A percentile compares a stretch with the other conserved stretches of the same genome.
Conservation (phyloP, 345 rosid species). For the Syzygium oleosum region DNA sequence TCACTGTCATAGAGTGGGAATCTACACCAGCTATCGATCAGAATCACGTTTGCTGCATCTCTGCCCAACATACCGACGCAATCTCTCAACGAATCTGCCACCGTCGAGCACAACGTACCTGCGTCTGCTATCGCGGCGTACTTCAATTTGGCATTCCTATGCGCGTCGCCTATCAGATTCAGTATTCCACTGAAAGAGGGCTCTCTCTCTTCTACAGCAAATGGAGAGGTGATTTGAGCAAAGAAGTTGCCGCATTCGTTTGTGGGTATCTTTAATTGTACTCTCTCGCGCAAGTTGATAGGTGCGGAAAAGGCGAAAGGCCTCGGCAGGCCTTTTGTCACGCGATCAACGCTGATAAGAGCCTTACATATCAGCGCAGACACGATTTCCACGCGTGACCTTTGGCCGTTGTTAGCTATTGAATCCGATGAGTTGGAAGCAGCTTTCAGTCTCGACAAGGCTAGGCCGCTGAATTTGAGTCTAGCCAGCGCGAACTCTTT, state of each 20-base stretch:
- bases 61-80: neutral
- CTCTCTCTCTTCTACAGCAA: neutral
- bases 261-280: neutral
- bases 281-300: neutral
- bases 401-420: neutral
- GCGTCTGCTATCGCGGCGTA: neutral
- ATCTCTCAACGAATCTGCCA: neutral
- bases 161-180: neutral
- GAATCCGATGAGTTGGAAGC: neutral
- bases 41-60: constrained; percentile 8
- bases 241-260: neutral
- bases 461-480: constrained; percentile 2
- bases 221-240: neutral
- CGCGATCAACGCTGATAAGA: neutral
- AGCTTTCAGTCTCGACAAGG: constrained; percentile 4
- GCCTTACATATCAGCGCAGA: constrained; percentile 13
- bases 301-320: neutral
- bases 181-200: constrained; percentile 10
- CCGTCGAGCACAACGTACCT: neutral
- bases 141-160: neutral
- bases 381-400: constrained; percentile 10
- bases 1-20: constrained; percentile 7
- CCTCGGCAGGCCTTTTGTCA: neutral
- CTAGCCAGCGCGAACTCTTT: constrained; percentile 2
- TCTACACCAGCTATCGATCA: constrained; percentile 21